Evolutionary conservation across 495 filamentous ascomycete genomes (phyloP), one percentile per base, ranked within the genome.

Genomic region (Hypoxylon subgilvum): DNA sequence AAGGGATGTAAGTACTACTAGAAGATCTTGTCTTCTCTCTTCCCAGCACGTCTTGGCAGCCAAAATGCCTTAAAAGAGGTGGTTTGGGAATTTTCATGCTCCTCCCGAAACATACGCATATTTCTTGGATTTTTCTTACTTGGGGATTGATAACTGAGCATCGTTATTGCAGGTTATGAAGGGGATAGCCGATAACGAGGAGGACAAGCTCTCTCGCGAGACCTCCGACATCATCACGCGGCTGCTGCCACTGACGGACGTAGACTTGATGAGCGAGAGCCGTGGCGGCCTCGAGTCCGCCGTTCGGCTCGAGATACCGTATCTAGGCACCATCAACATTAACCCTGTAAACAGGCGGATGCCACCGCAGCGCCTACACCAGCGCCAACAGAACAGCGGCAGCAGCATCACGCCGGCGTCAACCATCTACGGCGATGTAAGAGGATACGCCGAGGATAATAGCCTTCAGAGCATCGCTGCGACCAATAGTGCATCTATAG

Each of bases 291-390:
- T 46, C 34, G 56, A 57, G 2, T 52, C 36, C 10, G 46, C 51
- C 8, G 57, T 80, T 35, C 69, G 72, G 13, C 69, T 80, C 6
- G 72, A 75, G 18, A 76, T 80, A 34, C 77, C 77, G 12, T 77
- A 77, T 28, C 67, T 79, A 4, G 78, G 76, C 17, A 77, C 74
- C 1, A 70, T 80, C 40, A 74, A 70, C 25, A 77, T 84, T 40
- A 70, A 74, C 34, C 69, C 72, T 8, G 52, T 53, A 13, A 42
- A 57, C 44, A 48, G 50, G 42, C 45, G 40, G 10, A 30, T 17
- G 32, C 43, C 23, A 50, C 47, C 22, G n/a, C 35, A 46, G 12
- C 51, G 38, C 4, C 8, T 12, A 10, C 59, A 36, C 21, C 52
- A 31, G 32, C 4, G 13, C 52, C 41, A 4, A 6, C 10, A 12